Evolutionary conservation across 202 grass and related monocot genomes (phyloP), one percentile per base, ranked within the genome.

Genomic region (Panicum virgatum): DNA sequence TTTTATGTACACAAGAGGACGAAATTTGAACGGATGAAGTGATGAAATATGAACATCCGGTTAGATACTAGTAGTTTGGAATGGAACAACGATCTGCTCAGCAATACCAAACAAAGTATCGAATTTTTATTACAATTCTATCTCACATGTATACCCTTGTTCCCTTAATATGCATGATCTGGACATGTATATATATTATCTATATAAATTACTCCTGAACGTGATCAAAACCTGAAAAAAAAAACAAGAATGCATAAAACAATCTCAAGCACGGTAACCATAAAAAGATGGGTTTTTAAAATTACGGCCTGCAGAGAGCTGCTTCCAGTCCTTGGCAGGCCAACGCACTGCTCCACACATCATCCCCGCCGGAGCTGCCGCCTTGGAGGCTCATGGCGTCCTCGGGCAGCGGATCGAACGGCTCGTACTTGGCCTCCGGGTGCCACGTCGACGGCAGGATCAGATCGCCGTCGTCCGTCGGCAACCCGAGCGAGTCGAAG

Each of bases 271-370:
- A 43, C 57, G 18, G 42, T 59, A 80, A 43, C 5, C n/a, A 34
- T 40, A 3, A 72, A 72, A 18, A 77, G 69, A 40, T 34, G 75
- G 38, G 36, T 22, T n/a, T n/a, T 22, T 63, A 48, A 82, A 56
- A 60, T 88, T 27, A 85, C 44, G 86, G 89, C 71, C 83, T 76
- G 85, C 86, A 92, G 60, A 94, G 72, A 62, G 92, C 88, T 10
- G 92, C 85, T 81, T 97, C 94, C 60, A 92, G 75, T 58, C 66
- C 89, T 58, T 93, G 83, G 77, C 84, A 88, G 39, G 81, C 88
- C 61, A 92, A 42, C 40, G 86, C 74, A 40, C 37, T 70, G 82
- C 64, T 71, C 94, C 94, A 97, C 29, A 86, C 81, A 13, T 85
- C 83, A 27, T 84, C 77, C 1, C 50, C 85, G 47, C 46, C 80